Evolutionary conservation across 176 grass and related monocot genomes (phyloP).

Genomic region (Musa troglodytarum): DNA sequence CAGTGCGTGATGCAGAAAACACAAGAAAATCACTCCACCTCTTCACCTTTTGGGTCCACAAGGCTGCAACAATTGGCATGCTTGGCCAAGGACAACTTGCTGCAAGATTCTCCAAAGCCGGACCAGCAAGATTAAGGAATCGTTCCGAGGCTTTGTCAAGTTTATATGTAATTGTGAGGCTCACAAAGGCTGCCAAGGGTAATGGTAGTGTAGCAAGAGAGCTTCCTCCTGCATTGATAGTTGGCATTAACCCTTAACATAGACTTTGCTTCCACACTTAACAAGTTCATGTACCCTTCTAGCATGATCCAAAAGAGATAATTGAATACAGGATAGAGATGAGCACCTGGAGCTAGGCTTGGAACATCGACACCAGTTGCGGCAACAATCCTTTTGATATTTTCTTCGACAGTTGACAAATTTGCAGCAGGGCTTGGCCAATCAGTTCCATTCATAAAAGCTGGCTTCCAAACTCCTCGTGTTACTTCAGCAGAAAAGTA

Average conservation of each 20-base stretch:
- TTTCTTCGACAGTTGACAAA: constrained; percentile 79
- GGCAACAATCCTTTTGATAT: constrained; percentile 92
- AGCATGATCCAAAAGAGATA: background rate
- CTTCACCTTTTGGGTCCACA: constrained; percentile 97
- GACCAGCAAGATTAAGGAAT: constrained; percentile 94
- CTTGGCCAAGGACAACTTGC: constrained; percentile 98
- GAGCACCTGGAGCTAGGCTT: constrained; percentile 79
- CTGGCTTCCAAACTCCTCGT: constrained; percentile 91
- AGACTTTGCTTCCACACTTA: background rate
- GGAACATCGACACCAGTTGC: constrained; percentile 87
- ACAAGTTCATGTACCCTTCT: too few relatives aligned
- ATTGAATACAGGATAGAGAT: constrained; percentile 22
- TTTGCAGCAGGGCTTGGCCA: constrained; percentile 93
- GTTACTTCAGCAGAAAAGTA: constrained; percentile 98
- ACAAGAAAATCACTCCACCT: constrained; percentile 82
- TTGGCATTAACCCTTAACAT: constrained; percentile 22
- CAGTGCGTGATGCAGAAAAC: constrained; percentile 88
- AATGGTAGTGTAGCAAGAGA: constrained; percentile 71
- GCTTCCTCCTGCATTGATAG: constrained; percentile 57
- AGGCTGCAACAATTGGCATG: constrained; percentile 87
- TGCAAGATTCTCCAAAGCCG: constrained; percentile 85
- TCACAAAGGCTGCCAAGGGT: constrained; percentile 87
- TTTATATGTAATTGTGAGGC: constrained; percentile 95
- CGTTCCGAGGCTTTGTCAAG: constrained; percentile 91
- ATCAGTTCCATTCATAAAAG: constrained; percentile 97